phyloP scores from a whole-genome alignment of 371 early-diverging fungal genomes.

The Gilbertella persicaria region DNA sequence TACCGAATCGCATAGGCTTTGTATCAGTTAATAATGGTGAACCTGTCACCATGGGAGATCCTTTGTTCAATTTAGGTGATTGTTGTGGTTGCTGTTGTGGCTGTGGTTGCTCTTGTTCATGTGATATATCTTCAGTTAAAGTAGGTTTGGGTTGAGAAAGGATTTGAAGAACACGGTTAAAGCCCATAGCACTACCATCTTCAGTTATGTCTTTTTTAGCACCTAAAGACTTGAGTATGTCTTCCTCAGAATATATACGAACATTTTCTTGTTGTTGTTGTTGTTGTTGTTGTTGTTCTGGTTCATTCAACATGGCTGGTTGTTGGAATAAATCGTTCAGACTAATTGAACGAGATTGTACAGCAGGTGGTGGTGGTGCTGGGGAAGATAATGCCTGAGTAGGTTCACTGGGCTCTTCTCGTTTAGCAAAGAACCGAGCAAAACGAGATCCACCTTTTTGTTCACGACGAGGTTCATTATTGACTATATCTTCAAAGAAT shows the following conservation, averaged over 20 bases:
- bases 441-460: conserved; percentile 59
- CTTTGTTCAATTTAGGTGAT: conserved; percentile 2
- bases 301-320: conserved; percentile 1
- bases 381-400: no score
- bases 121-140: neutral
- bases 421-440: conserved; percentile 62
- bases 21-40: conserved; percentile 4
- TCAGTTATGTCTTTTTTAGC: conserved; percentile 28
- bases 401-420: conserved; percentile 51
- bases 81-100: conserved; percentile 13
- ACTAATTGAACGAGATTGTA: conserved; percentile 39
- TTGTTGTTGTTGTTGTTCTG: neutral
- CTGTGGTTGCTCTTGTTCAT: conserved; percentile 13
- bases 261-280: conserved; percentile 9
- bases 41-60: conserved; percentile 11
- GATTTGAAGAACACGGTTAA: conserved; percentile 62
- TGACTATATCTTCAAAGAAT: conserved; percentile 20
- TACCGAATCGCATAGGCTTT: conserved; percentile 50
- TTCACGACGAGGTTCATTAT: conserved; percentile 32
- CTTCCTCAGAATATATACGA: conserved; percentile 63
- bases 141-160: conserved; percentile 54
- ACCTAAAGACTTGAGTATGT: conserved; percentile 56
- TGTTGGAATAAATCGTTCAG: conserved; percentile 58
- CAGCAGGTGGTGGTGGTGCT: conserved; percentile 12
- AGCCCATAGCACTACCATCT: conserved; percentile 44